These are phyloP conservation scores for Peronospora belbahrii DNA, from an alignment of 352 stramenopile genomes.

Conservation along the genomic window DNA sequence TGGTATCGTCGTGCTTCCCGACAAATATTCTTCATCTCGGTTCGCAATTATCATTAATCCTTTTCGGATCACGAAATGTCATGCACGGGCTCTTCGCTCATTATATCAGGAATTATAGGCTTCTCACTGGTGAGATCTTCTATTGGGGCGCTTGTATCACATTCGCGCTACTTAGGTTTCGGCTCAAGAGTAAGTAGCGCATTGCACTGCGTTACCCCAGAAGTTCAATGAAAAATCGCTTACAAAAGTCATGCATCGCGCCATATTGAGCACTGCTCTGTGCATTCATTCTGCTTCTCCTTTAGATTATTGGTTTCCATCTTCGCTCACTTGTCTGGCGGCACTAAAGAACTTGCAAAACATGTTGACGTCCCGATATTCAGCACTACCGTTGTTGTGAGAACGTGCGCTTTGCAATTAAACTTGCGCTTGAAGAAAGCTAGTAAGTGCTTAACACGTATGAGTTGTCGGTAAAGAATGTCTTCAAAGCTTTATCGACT, in stretches of 20 bases:
- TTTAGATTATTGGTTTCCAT: conserved; percentile 17
- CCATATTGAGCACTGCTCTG: conserved; percentile 25
- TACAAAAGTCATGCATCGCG: conserved; percentile 19
- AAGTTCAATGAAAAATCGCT: conserved; percentile 13
- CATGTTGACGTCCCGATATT: conserved; percentile 22
- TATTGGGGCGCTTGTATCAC: background rate
- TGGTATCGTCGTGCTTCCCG: conserved; percentile 6
- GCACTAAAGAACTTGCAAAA: conserved; percentile 15
- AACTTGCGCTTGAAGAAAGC: conserved; percentile 2
- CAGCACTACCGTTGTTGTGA: conserved; percentile 11
- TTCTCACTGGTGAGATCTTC: background rate
- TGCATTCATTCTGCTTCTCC: conserved; percentile 27
- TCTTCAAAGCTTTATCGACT: conserved; percentile 4
- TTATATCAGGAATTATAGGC: background rate
- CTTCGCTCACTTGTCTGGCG: conserved; percentile 14
- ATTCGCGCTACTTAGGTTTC: conserved; percentile 13
- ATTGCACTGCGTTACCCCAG: conserved; percentile 20
- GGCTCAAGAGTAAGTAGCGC: conserved; percentile 23
- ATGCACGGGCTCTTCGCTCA: conserved; percentile 6
- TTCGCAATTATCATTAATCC: background rate
- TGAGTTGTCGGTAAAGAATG: no score
- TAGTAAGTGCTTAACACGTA: conserved; percentile 1
- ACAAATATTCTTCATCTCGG: conserved; percentile 1
- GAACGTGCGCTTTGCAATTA: conserved; percentile 1
- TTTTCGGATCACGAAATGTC: background rate